Evolutionary conservation across 306 rosid genomes (phyloP), one percentile per base, ranked within the genome.

Genomic region (Casuarina glauca): DNA sequence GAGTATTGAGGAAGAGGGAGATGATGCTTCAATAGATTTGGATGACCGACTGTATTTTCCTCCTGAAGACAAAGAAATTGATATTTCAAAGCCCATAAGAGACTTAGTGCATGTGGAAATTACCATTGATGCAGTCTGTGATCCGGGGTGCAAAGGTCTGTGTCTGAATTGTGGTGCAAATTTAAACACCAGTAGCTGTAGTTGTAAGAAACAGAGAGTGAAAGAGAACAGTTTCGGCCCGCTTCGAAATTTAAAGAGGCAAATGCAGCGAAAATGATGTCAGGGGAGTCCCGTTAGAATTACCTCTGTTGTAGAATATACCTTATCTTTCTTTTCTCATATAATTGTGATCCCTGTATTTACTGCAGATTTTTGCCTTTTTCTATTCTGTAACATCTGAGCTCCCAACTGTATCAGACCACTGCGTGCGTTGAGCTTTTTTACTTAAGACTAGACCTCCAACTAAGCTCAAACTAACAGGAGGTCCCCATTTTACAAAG

Each of bases 21-120:
- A 83, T 48, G 89, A 79, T 4, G 83, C 83, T 9, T 73, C 76
- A 43, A 85, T 95, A 11, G 97, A 92, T 71, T 80, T 82, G 50
- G 97, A 92, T 38, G 98, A 95, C 80, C 86, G 71, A 57, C 85
- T 95, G 36, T 83, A 92, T 78, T 95, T 95, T 75, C 97, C 97
- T 39, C 85, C 79, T 0, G 89, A 54, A 51, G 87, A 83, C 74
- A 92, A 85, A 84, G 90, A 87, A 71, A 88, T 92, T 79, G 97
- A 92, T 80, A 91, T 95, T 86, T 95, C 98, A 63, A 95, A 95
- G 86, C 82, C 91, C 87, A 84, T 92, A 70, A 89, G 97, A 84
- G 98, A 95, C 87, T 79, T 81, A 69, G 84, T 95, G 84, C 97
- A 92, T 86, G 83, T 95, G 78, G 96, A 95, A 81, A 95, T 92